Conservation (phyloP, 345 rosid species). For the Nephelium lappaceum region DNA sequence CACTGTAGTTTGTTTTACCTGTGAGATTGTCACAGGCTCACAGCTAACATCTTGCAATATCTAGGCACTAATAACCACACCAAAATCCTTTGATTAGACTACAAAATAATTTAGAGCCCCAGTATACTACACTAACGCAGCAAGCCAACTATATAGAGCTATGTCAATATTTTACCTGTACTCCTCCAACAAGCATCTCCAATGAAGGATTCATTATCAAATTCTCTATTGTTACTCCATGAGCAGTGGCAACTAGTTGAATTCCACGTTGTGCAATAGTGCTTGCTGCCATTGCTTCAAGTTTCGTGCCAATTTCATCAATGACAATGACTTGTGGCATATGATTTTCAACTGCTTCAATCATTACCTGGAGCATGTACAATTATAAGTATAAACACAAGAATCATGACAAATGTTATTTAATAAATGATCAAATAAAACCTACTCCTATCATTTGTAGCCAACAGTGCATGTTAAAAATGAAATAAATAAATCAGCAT, state of each 20-base stretch:
- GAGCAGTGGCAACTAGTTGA: slow-evolving; percentile 93
- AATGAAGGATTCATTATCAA: slow-evolving; percentile 88
- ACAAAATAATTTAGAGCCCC: neutral
- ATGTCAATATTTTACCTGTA: slow-evolving; percentile 55
- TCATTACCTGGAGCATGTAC: slow-evolving; percentile 59
- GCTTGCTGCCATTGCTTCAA: slow-evolving; percentile 93
- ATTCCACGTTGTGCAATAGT: slow-evolving; percentile 97
- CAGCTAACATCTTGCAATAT: neutral
- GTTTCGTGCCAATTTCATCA: slow-evolving; percentile 96
- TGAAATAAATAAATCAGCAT: neutral
- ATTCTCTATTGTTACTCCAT: slow-evolving; percentile 83
- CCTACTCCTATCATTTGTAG: neutral
- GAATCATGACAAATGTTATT: neutral
- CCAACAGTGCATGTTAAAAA: neutral
- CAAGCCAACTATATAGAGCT: neutral
- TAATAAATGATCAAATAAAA: neutral
- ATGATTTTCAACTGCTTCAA: slow-evolving; percentile 94
- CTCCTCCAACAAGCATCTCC: slow-evolving; percentile 92
- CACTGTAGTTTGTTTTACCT: neutral
- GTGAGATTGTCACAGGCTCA: neutral
- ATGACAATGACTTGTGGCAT: slow-evolving; percentile 96
- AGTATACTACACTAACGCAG: neutral
- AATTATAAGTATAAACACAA: slow-evolving; percentile 8
- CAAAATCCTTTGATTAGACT: neutral
- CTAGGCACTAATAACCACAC: neutral